These are phyloP conservation scores for Exophiala viscosa DNA, from an alignment of 2,329 filamentous ascomycete species.

Conservation along the genomic window DNA sequence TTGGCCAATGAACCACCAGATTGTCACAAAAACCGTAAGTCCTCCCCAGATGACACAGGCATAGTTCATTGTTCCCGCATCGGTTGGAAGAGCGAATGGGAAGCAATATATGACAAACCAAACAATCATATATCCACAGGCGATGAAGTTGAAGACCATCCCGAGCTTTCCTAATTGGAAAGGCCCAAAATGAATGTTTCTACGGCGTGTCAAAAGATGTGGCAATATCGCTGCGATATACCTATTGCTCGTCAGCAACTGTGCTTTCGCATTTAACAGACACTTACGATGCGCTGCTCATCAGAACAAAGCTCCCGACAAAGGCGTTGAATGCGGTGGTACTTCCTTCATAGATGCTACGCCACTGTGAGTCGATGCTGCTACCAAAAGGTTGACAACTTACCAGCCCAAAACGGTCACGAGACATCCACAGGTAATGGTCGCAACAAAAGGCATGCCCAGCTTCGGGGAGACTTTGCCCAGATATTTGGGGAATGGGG, in stretches of 20 bases:
- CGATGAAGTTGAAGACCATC: conserved; percentile 47
- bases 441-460: conserved; percentile 55
- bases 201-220: conserved; percentile 51
- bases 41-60: conserved; percentile 51
- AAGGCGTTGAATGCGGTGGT: conserved; percentile 53
- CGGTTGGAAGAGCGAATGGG: conserved; percentile 47
- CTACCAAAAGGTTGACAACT: conserved; percentile 34
- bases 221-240: conserved; percentile 53
- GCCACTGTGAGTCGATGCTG: conserved; percentile 43
- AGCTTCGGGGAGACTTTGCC: conserved; percentile 45
- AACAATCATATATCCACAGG: conserved; percentile 52
- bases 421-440: conserved; percentile 48
- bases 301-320: conserved; percentile 56
- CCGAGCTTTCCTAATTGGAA: conserved; percentile 55
- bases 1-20: conserved; percentile 40
- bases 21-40: conserved; percentile 47
- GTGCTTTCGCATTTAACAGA: neutral
- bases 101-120: conserved; percentile 61
- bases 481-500: conserved; percentile 50
- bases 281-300: conserved; percentile 48
- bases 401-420: conserved; percentile 50
- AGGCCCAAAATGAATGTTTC: conserved; percentile 49
- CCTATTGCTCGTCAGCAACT: conserved; percentile 6
- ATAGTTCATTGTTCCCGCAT: conserved; percentile 53
- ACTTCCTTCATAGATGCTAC: conserved; percentile 43